phyloP scores from a whole-genome alignment of 371 early-diverging fungal genomes.

The Syncephalastrum sp. region DNA sequence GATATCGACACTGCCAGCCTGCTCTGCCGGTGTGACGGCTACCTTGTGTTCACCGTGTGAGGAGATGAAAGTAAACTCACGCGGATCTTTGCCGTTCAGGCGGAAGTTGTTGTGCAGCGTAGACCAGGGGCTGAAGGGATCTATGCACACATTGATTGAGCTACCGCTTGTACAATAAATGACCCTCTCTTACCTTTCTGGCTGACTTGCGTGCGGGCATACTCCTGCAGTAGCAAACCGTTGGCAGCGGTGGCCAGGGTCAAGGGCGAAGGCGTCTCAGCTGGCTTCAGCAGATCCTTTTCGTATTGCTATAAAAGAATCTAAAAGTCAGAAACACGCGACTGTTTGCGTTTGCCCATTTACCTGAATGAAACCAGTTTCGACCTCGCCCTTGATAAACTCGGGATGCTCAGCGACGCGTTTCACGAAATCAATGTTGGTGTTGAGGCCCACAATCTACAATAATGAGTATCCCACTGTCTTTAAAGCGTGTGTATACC shows the following conservation, averaged over 20 bases:
- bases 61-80: constrained; percentile 30
- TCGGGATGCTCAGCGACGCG: constrained; percentile 75
- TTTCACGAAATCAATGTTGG: constrained; percentile 91
- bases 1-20: constrained; percentile 30
- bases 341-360: constrained; percentile 14
- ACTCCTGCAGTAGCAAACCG: constrained; percentile 56
- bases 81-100: constrained; percentile 50
- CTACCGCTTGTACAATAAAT: background rate
- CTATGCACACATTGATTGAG: constrained; percentile 15
- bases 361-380: constrained; percentile 90
- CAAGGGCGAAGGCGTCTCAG: constrained; percentile 48
- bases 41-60: constrained; percentile 32
- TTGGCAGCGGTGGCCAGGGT: constrained; percentile 76
- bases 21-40: constrained; percentile 13
- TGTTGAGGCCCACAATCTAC: constrained; percentile 84
- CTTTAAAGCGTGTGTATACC: background rate
- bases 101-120: constrained; percentile 54
- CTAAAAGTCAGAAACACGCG: background rate
- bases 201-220: constrained; percentile 30
- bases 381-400: constrained; percentile 87
- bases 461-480: background rate
- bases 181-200: constrained; percentile 19
- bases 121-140: constrained; percentile 63
- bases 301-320: constrained; percentile 54
- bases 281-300: constrained; percentile 62